phyloP scores from a whole-genome alignment of 2,329 filamentous ascomycete genomes.

The Trichoderma atrobrunneum region DNA sequence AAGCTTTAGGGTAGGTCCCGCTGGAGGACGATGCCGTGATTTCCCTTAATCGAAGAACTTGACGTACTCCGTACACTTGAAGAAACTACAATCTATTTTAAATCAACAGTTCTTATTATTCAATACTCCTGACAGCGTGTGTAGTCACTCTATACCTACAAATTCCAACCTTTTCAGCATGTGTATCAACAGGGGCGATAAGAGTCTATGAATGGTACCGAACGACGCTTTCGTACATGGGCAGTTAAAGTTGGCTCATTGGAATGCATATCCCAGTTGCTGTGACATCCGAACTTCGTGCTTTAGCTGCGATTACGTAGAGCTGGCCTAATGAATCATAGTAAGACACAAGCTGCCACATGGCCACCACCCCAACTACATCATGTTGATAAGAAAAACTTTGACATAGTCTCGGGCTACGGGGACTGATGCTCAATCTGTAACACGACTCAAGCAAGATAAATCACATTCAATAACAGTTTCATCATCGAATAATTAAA shows the following conservation, averaged over 20 bases:
- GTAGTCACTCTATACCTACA: background rate
- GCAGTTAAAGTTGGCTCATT: background rate
- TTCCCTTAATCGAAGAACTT: too few relatives aligned
- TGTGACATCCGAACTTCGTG: background rate
- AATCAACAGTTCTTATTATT: background rate
- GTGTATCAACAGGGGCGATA: background rate
- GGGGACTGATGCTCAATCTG: background rate
- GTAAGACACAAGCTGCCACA: background rate
- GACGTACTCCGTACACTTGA: too few relatives aligned
- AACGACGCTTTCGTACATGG: background rate
- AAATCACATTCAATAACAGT: background rate
- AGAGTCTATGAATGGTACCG: background rate
- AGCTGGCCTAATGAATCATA: background rate
- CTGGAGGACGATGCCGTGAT: background rate
- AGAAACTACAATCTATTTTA: too few relatives aligned
- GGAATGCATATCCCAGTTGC: background rate
- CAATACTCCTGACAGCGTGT: background rate
- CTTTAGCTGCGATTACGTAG: background rate
- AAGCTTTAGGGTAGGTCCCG: background rate
- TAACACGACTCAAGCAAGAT: background rate
- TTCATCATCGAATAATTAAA: slow-evolving; percentile 13
- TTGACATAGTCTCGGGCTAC: background rate
- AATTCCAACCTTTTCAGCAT: background rate
- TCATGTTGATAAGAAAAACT: background rate
- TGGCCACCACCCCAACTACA: background rate